These are phyloP conservation scores for Pseudoperonospora humuli DNA, from an alignment of 352 stramenopile genomes.

Conservation along the genomic window DNA sequence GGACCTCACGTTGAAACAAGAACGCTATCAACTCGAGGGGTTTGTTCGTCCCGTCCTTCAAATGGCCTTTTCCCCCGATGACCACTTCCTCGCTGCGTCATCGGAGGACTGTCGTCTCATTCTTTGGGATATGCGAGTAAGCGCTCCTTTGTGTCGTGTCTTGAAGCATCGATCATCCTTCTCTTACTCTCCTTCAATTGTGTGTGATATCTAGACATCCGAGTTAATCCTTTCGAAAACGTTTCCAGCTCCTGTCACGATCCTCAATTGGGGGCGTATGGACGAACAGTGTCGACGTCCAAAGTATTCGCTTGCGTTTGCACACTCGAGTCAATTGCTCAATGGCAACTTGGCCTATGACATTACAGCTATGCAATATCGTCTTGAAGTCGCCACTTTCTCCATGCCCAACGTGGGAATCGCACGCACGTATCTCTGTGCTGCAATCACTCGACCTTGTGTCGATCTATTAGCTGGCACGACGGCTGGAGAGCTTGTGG, in stretches of 20 bases:
- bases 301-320: slow-evolving; percentile 62
- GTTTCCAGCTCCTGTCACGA: slow-evolving; percentile 59
- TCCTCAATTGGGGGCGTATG: slow-evolving; percentile 60
- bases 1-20: slow-evolving; percentile 28
- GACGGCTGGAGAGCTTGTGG: slow-evolving; percentile 69
- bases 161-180: too few relatives aligned
- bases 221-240: too few relatives aligned
- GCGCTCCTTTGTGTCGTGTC: too few relatives aligned
- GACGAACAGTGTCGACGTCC: slow-evolving; percentile 60
- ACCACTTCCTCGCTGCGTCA: too few relatives aligned
- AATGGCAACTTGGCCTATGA: slow-evolving; percentile 60
- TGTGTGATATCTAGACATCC: slow-evolving; percentile 44
- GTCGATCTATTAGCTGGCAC: too few relatives aligned
- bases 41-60: slow-evolving; percentile 60
- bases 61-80: slow-evolving; percentile 66
- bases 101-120: slow-evolving; percentile 57
- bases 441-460: slow-evolving; percentile 48
- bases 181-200: too few relatives aligned
- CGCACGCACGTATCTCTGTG: slow-evolving; percentile 59
- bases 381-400: slow-evolving; percentile 55
- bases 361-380: slow-evolving; percentile 72
- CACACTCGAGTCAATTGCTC: slow-evolving; percentile 58
- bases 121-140: slow-evolving; percentile 71
- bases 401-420: slow-evolving; percentile 68
- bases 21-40: slow-evolving; percentile 46